Evolutionary conservation across 805 yeast species (phyloP), one percentile per base, ranked within the genome.

Genomic region (Isabelozyma rhagii): DNA sequence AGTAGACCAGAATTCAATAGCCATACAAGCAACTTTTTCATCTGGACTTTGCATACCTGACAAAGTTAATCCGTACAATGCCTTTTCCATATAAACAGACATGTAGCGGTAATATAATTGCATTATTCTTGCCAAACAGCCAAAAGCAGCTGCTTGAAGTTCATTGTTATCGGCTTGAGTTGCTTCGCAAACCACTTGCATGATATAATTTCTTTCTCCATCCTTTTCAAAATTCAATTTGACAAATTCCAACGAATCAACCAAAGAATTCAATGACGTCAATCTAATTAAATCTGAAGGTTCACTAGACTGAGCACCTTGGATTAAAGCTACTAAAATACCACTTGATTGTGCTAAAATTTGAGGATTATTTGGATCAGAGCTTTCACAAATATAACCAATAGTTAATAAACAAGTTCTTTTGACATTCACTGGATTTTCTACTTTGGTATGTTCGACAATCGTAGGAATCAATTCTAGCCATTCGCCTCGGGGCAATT

Each of bases 141-240:
- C 98, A 71, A 91, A 94, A 0, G 97, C 97, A 36, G 96, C 86
- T 8, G 96, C 93, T 71, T 92, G 97, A 55, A 94, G 77, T 59
- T 88, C 96, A 43, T 77, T 71, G 62, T 86, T 87, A 36, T 81
- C 79, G 18, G 96, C 88, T 68, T 93, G 97, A n/a, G 99, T 92
- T 14, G 97, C 97, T 71, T 94, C 98, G 72, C 99, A 94, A 13
- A 94, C 97, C 41, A 94, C 97, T 75, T 91, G 97, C 99, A 94
- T 94, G 67, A 94, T 88, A 70, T 87, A 91, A 67, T 94, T 92
- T 64, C 99, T 83, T 76, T 94, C 99, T 52, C 94, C 96, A 64
- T 93, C 98, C 51, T 87, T 81, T 59, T 84, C 91, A 76, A 94
- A 94, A 71, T 94, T 94, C 61, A 78, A 80, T 53, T 87, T 83